Evolutionary conservation across 2,329 filamentous ascomycete species (phyloP).

Genomic region (Alternaria arbusti): DNA sequence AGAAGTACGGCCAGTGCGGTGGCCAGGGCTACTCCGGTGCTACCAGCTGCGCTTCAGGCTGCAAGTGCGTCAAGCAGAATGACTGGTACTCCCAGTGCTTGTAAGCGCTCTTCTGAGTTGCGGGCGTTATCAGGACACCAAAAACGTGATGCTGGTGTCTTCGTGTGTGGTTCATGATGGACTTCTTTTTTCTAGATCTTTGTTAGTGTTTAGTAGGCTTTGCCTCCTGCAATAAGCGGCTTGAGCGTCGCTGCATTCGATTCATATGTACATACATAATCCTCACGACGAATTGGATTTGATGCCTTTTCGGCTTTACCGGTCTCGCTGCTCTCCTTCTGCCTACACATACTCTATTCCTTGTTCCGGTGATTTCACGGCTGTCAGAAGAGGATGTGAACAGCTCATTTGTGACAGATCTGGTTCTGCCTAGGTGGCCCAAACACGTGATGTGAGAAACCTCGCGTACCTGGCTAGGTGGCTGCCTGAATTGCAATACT

Average conservation of each 20-base stretch:
- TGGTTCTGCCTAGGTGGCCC: background rate
- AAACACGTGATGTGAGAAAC: background rate
- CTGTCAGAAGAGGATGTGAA: background rate
- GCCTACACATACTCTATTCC: too few species aligned
- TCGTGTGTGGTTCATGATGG: constrained; percentile 1
- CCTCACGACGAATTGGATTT: constrained; percentile 3
- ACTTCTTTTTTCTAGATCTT: background rate
- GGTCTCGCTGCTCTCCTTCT: background rate
- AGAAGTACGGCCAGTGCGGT: constrained; percentile 54
- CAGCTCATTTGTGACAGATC: background rate
- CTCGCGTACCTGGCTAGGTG: background rate
- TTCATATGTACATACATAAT: constrained; percentile 27
- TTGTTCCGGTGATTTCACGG: background rate
- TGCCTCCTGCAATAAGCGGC: constrained; percentile 6
- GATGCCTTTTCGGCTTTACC: constrained; percentile 8
- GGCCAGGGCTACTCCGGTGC: constrained; percentile 52
- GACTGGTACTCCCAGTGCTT: constrained; percentile 57
- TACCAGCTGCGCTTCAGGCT: constrained; percentile 49
- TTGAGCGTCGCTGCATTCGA: constrained; percentile 13
- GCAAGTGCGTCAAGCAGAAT: constrained; percentile 51
- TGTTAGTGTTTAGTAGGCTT: constrained; percentile 16
- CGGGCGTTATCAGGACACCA: background rate
- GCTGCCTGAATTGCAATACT: background rate
- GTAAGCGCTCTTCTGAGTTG: constrained; percentile 12
- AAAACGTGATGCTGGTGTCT: background rate